Evolutionary conservation across 139 green algal genomes (phyloP), one percentile per base, ranked within the genome.

Genomic region (Chlamydomonas incerta): DNA sequence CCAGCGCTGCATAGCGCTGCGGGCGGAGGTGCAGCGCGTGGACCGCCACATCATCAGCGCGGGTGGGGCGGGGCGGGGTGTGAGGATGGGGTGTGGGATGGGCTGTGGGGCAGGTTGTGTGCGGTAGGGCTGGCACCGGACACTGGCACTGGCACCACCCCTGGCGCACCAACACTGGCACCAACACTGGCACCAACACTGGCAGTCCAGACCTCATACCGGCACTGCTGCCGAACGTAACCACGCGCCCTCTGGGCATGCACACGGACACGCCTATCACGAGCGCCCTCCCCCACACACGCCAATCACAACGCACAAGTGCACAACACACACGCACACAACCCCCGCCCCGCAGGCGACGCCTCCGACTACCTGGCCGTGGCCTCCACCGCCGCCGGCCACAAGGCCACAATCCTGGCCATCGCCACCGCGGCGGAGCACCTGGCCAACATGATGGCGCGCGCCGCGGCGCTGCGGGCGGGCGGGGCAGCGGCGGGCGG

Each of bases 401-500:
- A 74, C 69, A 85, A 74, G 67, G 37, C 72, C 41, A 46, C 67
- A 41, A 77, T 85, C 28, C 41, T 69, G 23, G 75, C 84, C 41
- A 85, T 88, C 35, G 66, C 75, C 2, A 3, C 60, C 24, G 84
- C 84, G 6, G 84, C 74, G 0, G 67, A 69, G 41, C 41, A 74
- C 8, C 75, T 88, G 84, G 68, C 81, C 0, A 62, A 70, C 0
- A 69, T 88, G 35, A 75, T 88, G 55, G 68, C 66, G 50, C 52
- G 47, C 26, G 84, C 84, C 9, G 37, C 74, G 5, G 13, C 34
- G 68, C 28, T n/a, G 33, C 24, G 68, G 33, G 28, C 34, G 70
- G 3, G 2, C 37, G 33, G 18, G 2, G 34, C 34, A 17, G 68
- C 4, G 11, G 18, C 68, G 23, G 68, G 68, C 14, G 33, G 34